Evolutionary conservation across 495 filamentous ascomycete genomes (phyloP).

Genomic region (Penicillium canariense): DNA sequence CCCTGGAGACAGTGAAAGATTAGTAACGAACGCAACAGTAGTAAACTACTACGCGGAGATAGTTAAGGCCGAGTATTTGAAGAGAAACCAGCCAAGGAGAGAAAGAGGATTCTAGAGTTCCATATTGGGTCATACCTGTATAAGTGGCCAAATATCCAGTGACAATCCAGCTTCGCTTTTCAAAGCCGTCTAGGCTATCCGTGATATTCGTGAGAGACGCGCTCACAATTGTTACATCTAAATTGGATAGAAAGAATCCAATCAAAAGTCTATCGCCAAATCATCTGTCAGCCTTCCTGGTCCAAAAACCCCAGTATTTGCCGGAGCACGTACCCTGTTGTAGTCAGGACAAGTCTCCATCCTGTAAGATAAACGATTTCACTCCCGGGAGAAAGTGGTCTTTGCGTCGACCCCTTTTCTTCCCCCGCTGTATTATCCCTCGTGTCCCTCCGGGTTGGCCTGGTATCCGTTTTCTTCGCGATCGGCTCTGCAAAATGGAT

Average conservation of each 20-base stretch:
- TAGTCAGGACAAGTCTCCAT: conserved; percentile 44
- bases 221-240: conserved; percentile 64
- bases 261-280: conserved; percentile 44
- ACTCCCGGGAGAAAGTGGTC: conserved; percentile 26
- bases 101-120: not conserved
- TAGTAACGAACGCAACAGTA: not conserved
- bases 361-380: conserved; percentile 40
- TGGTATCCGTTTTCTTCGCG: conserved; percentile 5
- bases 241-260: conserved; percentile 56
- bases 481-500: conserved; percentile 29
- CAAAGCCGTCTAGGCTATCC: conserved; percentile 50
- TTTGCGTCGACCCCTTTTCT: conserved; percentile 27
- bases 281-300: not conserved
- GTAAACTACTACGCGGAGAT: too few species aligned
- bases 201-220: conserved; percentile 61
- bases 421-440: conserved; percentile 1
- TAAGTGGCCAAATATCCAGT: conserved; percentile 57
- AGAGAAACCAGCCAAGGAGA: not conserved
- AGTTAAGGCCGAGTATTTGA: not conserved
- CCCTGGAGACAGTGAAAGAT: conserved; percentile 19
- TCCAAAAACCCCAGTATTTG: not conserved
- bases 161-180: conserved; percentile 55
- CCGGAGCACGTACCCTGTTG: conserved; percentile 31
- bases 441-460: conserved; percentile 1
- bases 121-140: conserved; percentile 37